Conservation (phyloP, 352 stramenopile genomes). For the Phytophthora syringae region DNA sequence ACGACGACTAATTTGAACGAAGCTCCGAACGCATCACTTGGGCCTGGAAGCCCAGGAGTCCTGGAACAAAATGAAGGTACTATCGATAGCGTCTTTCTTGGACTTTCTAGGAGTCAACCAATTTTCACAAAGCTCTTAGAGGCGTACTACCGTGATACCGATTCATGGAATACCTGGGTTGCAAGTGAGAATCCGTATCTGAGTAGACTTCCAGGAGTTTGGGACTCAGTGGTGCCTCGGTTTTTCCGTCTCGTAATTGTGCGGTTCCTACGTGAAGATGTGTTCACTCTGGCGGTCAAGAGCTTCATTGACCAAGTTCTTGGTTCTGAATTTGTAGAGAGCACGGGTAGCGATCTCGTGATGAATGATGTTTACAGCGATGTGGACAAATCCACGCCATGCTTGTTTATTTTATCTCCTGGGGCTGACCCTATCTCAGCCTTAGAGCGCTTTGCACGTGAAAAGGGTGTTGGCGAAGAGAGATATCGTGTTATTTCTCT, state of each 20-base stretch:
- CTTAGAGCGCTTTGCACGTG: constrained; percentile 56
- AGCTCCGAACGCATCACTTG: not conserved
- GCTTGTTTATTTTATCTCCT: constrained; percentile 79
- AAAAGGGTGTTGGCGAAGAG: constrained; percentile 42
- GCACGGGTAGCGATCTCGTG: constrained; percentile 10
- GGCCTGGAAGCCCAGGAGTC: not conserved
- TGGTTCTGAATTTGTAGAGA: constrained; percentile 27
- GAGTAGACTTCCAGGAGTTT: constrained; percentile 41
- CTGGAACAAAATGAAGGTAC: constrained; percentile 9
- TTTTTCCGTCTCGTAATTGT: constrained; percentile 70
- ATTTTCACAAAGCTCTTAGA: constrained; percentile 45
- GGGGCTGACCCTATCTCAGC: constrained; percentile 66
- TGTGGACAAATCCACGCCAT: constrained; percentile 68
- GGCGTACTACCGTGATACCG: constrained; percentile 51
- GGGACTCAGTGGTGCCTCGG: constrained; percentile 31
- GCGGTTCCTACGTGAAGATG: constrained; percentile 64
- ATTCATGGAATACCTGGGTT: constrained; percentile 52
- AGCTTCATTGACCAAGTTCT: constrained; percentile 55
- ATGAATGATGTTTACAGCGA: constrained; percentile 67
- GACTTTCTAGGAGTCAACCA: constrained; percentile 26
- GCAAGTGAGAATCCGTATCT: constrained; percentile 45
- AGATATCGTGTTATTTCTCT: constrained; percentile 72
- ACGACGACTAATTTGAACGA: not conserved
- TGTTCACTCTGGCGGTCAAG: constrained; percentile 39
- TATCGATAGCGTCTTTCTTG: constrained; percentile 32